Percentiles rank a stretch among this genome's conserved stretches.
Conservation (phyloP, 495 filamentous ascomycete genomes). For the Corynascus novoguineensis region DNA sequence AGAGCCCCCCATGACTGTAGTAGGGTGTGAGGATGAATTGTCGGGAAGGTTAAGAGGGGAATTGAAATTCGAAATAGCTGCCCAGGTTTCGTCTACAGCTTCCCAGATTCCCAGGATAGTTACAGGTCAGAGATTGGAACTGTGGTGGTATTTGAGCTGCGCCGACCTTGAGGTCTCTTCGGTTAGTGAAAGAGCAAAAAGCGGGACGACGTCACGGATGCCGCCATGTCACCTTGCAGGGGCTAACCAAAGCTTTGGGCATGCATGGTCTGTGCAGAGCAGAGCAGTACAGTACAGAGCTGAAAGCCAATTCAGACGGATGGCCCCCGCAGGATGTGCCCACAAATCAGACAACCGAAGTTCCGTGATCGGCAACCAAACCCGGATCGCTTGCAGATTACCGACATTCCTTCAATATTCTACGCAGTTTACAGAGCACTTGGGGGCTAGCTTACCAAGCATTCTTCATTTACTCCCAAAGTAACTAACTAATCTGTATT, state of each 20-base stretch:
- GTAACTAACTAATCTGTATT: no score
- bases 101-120: background rate
- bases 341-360: no score
- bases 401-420: no score
- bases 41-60: background rate
- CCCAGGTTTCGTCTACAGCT: background rate
- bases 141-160: background rate
- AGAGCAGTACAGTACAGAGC: background rate
- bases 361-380: no score
- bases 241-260: background rate
- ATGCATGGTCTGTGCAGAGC: background rate
- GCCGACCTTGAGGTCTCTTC: background rate
- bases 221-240: conserved; percentile 10
- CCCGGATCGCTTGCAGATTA: no score
- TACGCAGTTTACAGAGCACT: no score
- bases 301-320: background rate
- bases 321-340: no score
- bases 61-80: background rate
- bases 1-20: conserved; percentile 32
- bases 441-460: no score
- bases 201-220: conserved; percentile 3
- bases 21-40: background rate
- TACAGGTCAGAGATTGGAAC: background rate
- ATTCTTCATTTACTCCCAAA: no score
- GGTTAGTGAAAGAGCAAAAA: background rate